These are phyloP conservation scores for Trametes punicea DNA, from an alignment of 768 basidiomycete genomes.

Conservation along the genomic window DNA sequence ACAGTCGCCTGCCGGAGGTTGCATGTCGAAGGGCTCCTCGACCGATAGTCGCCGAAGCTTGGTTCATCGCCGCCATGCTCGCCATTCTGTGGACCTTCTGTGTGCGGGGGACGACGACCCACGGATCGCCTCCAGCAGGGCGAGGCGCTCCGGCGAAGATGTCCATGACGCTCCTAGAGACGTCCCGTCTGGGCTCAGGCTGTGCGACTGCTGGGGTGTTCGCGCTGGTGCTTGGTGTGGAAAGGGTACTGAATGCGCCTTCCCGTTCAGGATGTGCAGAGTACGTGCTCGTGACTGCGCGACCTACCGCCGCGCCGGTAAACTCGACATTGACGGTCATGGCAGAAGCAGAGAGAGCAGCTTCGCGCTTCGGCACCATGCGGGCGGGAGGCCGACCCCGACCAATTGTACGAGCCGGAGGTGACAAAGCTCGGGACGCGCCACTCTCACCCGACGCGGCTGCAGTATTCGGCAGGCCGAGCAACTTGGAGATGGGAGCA, in stretches of 20 bases:
- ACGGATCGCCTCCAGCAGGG: slow-evolving; percentile 51
- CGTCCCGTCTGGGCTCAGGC: slow-evolving; percentile 16
- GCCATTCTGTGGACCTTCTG: neutral
- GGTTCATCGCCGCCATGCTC: slow-evolving; percentile 1
- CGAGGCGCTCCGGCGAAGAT: slow-evolving; percentile 91
- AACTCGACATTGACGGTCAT: slow-evolving; percentile 98
- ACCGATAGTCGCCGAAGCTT: slow-evolving; percentile 22
- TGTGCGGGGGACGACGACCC: slow-evolving; percentile 60
- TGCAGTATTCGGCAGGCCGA: slow-evolving; percentile 40
- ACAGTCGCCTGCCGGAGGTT: slow-evolving; percentile 38
- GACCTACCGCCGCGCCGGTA: slow-evolving; percentile 64
- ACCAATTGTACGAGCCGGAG: slow-evolving; percentile 20
- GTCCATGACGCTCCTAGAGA: slow-evolving; percentile 55
- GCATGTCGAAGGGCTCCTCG: slow-evolving; percentile 24
- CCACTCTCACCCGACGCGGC: slow-evolving; percentile 30
- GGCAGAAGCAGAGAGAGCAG: slow-evolving; percentile 82
- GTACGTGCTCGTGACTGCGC: slow-evolving; percentile 46
- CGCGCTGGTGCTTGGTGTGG: slow-evolving; percentile 5
- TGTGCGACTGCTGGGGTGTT: slow-evolving; percentile 9
- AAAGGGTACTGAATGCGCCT: slow-evolving; percentile 11
- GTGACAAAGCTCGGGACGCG: slow-evolving; percentile 24
- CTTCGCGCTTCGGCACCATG: slow-evolving; percentile 73
- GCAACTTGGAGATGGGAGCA: slow-evolving; percentile 80
- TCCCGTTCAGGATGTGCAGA: slow-evolving; percentile 20
- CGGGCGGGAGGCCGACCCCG: slow-evolving; percentile 38